Evolutionary conservation across 495 filamentous ascomycete genomes (phyloP), one percentile per base, ranked within the genome.

Genomic region (Penicillium soppii): DNA sequence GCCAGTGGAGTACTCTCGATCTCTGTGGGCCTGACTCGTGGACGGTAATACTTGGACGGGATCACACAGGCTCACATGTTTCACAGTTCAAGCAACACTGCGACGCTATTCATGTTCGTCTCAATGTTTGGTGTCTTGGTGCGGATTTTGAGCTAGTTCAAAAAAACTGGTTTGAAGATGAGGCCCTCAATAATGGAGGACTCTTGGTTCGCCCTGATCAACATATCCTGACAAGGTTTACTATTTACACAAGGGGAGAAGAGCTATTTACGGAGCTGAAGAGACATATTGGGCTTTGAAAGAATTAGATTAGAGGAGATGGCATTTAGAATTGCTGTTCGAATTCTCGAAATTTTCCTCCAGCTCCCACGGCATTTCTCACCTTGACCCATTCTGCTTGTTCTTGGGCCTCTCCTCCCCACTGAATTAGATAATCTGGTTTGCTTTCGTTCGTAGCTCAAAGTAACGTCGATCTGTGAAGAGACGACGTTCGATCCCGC

Each of bases 1-100:
- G 48, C 27, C 57, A 58, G 38, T 67, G 44, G 55, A 65, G 62
- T 17, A 62, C 50, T 2, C 50, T 67, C 10, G 63, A 67, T 52
- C 42, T 67, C 20, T 67, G 55, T 50, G 46, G 42, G 7, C 39
- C 52, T 20, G 50, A 63, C 36, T 47, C 49, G 12, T 65, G 62
- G 43, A 67, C 63, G 6, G 20, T 46, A 7, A 47, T 56, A 21
- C 7, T 42, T 2, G 53, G 47, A n/a, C 47, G 44, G 10, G 15
- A 15, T 12, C 5, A 40, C 17, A n/a, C 5, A 10, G 17, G 6
- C 12, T 15, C 21, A 10, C 21, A 30, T 0, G 10, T 36, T 32
- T 12, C 21, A 1, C 10, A 7, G 3, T 13, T 56, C 1, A 9
- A 56, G 19, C 35, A 25, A 21, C 33, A 52, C 21, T 56, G 32